Evolutionary conservation across 192 early-diverging fungal species (phyloP).

Genomic region (Coemansia sp.): DNA sequence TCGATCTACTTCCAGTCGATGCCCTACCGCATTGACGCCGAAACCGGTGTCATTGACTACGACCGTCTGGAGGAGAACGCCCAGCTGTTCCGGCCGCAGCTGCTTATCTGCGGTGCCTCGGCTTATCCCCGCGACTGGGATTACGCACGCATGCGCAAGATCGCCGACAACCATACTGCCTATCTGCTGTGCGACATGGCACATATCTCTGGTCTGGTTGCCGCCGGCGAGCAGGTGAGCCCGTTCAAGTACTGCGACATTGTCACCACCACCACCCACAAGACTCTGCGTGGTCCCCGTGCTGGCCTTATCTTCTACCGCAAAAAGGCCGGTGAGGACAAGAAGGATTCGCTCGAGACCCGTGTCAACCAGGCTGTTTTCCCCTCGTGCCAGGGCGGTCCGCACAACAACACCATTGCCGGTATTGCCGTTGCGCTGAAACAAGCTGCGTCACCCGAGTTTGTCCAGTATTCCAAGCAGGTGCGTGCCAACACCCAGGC

Average conservation of each 20-base stretch:
- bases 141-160: slow-evolving; percentile 92
- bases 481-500: slow-evolving; percentile 92
- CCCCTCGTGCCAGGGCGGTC: slow-evolving; percentile 99
- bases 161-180: slow-evolving; percentile 94
- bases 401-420: slow-evolving; percentile 99
- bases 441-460: slow-evolving; percentile 93
- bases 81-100: slow-evolving; percentile 93
- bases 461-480: slow-evolving; percentile 92
- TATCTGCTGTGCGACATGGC: slow-evolving; percentile 99
- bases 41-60: slow-evolving; percentile 92
- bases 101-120: slow-evolving; percentile 97
- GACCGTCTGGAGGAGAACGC: slow-evolving; percentile 92
- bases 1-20: slow-evolving; percentile 99
- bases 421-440: slow-evolving; percentile 96
- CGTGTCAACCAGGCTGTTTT: slow-evolving; percentile 99
- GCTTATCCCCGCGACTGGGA: slow-evolving; percentile 99
- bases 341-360: slow-evolving; percentile 88
- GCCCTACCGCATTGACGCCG: slow-evolving; percentile 92
- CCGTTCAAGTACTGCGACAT: slow-evolving; percentile 99
- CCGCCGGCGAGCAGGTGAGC: slow-evolving; percentile 82
- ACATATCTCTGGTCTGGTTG: slow-evolving; percentile 96
- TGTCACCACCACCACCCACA: slow-evolving; percentile 99
- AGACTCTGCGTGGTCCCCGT: slow-evolving; percentile 98
- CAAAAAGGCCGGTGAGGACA: slow-evolving; percentile 64
- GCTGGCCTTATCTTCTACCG: slow-evolving; percentile 99